A percentile compares a stretch with the other conserved stretches of the same genome.
phyloP scores from a whole-genome alignment of 345 rosid genomes.

The Citrus australasica region DNA sequence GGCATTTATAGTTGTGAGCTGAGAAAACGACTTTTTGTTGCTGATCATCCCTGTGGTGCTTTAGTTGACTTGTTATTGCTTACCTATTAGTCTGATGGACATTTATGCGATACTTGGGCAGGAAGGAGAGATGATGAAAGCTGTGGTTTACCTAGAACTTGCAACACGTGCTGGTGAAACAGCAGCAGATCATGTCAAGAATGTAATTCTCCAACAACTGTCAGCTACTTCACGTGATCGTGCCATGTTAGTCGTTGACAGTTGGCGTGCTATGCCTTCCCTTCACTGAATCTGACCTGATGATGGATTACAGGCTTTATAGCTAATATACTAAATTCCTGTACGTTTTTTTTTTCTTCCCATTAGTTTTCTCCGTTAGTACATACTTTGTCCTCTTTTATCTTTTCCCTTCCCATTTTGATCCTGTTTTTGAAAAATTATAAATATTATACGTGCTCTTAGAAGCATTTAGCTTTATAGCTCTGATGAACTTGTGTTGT shows the following conservation, averaged over 20 bases:
- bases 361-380: not conserved
- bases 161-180: slow-evolving; percentile 83
- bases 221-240: slow-evolving; percentile 49
- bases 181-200: slow-evolving; percentile 70
- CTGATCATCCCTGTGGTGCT: not conserved
- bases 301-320: not conserved
- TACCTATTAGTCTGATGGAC: slow-evolving; percentile 11
- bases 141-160: slow-evolving; percentile 82
- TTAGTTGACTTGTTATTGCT: not conserved
- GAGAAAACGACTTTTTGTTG: not conserved
- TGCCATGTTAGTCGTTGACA: slow-evolving; percentile 51
- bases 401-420: not conserved
- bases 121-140: slow-evolving; percentile 79
- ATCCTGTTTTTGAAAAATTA: not conserved
- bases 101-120: slow-evolving; percentile 28
- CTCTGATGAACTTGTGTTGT: not conserved
- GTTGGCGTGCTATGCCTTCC: slow-evolving; percentile 54
- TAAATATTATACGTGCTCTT: not conserved
- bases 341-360: not conserved
- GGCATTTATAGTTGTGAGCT: not conserved
- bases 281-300: slow-evolving; percentile 25
- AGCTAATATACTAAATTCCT: not conserved
- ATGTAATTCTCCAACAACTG: slow-evolving; percentile 63
- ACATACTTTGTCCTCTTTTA: not conserved
- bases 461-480: not conserved